These are phyloP conservation scores for Fomitopsis pulvina DNA, from an alignment of 768 basidiomycete species.

Conservation along the genomic window DNA sequence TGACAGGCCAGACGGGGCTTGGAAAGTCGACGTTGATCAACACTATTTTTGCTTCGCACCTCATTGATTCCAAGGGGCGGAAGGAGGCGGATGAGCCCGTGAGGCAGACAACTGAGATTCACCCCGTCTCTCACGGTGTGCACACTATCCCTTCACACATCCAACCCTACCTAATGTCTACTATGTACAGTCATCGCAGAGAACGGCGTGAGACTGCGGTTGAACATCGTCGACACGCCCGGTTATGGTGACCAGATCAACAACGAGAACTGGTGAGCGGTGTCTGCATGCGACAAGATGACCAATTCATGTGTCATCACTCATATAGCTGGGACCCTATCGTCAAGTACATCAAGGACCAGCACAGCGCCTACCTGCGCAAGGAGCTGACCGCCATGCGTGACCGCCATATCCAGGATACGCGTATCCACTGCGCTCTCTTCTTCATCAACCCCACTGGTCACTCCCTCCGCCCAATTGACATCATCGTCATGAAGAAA, in stretches of 20 bases:
- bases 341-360: conserved; percentile 98
- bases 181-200: conserved; percentile 78
- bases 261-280: conserved; percentile 89
- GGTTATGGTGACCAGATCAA: conserved; percentile 98
- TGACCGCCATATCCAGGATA: conserved; percentile 97
- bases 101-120: conserved; percentile 95
- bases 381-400: conserved; percentile 99
- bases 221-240: conserved; percentile 99
- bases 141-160: not conserved
- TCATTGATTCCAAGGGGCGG: conserved; percentile 96
- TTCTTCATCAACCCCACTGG: conserved; percentile 99
- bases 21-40: conserved; percentile 99
- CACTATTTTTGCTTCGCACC: conserved; percentile 97
- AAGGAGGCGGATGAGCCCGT: conserved; percentile 82
- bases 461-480: conserved; percentile 91
- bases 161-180: not conserved
- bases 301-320: not conserved
- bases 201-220: conserved; percentile 87
- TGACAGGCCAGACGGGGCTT: conserved; percentile 87
- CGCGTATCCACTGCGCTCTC: conserved; percentile 95
- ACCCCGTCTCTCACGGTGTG: conserved; percentile 86
- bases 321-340: conserved; percentile 90
- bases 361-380: conserved; percentile 96
- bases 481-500: conserved; percentile 99
- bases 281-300: not conserved